These are phyloP conservation scores for Xylaria castorea DNA, from an alignment of 495 filamentous ascomycete species.

Conservation along the genomic window DNA sequence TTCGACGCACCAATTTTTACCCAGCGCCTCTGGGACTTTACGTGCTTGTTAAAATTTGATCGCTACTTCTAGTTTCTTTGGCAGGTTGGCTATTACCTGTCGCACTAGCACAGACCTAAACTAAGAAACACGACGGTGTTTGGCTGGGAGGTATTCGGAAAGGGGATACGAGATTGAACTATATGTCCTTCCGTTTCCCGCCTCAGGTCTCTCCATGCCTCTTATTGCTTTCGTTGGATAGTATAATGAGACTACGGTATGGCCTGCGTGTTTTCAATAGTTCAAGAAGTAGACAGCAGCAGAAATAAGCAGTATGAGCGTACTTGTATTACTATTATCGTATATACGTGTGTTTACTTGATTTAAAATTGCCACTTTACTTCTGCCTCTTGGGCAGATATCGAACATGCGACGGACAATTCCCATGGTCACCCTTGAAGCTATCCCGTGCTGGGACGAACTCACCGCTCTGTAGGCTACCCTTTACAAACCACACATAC, in stretches of 20 bases:
- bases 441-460: slow-evolving; percentile 65
- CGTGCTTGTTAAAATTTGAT: neutral
- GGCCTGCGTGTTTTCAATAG: neutral
- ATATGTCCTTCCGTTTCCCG: neutral
- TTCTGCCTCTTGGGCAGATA: slow-evolving; percentile 49
- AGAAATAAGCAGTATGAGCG: neutral
- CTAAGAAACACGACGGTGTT: neutral
- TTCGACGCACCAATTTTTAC: neutral
- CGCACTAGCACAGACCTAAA: too few relatives aligned
- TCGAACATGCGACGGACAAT: slow-evolving; percentile 44
- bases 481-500: slow-evolving; percentile 84
- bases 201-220: neutral
- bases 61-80: neutral
- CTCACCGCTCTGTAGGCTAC: slow-evolving; percentile 74
- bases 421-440: slow-evolving; percentile 44
- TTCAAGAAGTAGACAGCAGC: neutral
- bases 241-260: neutral
- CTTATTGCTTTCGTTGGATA: neutral
- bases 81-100: neutral
- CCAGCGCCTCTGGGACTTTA: neutral
- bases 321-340: neutral
- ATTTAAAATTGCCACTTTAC: neutral
- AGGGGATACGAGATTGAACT: neutral
- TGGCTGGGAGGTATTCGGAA: neutral
- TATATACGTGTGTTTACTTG: neutral